A percentile compares a stretch with the other conserved stretches of the same genome.
Evolutionary conservation across 345 rosid species (phyloP).

Genomic region (Boechera stricta): DNA sequence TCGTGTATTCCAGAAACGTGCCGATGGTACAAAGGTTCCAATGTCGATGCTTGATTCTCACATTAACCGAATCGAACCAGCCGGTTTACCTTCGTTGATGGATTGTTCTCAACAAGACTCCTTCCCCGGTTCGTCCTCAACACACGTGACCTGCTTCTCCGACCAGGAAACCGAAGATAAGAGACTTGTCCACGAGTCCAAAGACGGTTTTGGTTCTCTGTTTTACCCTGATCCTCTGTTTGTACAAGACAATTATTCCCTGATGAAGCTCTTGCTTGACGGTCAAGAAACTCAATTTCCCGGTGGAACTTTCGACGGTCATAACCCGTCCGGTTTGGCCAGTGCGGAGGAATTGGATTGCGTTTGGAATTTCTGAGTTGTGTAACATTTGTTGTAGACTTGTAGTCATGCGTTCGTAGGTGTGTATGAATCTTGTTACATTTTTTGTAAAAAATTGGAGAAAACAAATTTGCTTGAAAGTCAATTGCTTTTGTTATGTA

Average conservation of each 20-base stretch:
- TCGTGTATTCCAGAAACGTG: slow-evolving; percentile 68
- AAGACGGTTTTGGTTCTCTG: slow-evolving; percentile 47
- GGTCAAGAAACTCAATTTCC: slow-evolving; percentile 43
- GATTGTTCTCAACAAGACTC: slow-evolving; percentile 55
- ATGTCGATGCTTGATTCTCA: slow-evolving; percentile 47
- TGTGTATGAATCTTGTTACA: slow-evolving; percentile 25
- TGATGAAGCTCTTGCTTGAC: slow-evolving; percentile 58
- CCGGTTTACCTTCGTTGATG: slow-evolving; percentile 63
- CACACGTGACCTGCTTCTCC: slow-evolving; percentile 97
- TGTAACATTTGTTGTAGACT: slow-evolving; percentile 28
- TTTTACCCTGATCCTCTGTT: slow-evolving; percentile 54
- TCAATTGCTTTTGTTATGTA: slow-evolving; percentile 26
- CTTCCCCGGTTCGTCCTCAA: slow-evolving; percentile 37
- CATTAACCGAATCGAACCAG: slow-evolving; percentile 39
- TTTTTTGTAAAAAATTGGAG: slow-evolving; percentile 27
- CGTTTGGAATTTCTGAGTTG: slow-evolving; percentile 58
- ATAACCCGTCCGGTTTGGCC: slow-evolving; percentile 37
- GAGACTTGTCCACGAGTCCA: slow-evolving; percentile 45
- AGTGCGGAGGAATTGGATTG: slow-evolving; percentile 52
- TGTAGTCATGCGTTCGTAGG: slow-evolving; percentile 34
- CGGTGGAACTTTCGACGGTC: slow-evolving; percentile 17
- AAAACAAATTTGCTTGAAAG: slow-evolving; percentile 8
- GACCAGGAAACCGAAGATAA: slow-evolving; percentile 50
- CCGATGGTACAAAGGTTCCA: slow-evolving; percentile 59
- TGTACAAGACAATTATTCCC: slow-evolving; percentile 57